These are phyloP conservation scores for Boeremia exigua DNA, from an alignment of 2,329 filamentous ascomycete genomes.

Conservation along the genomic window DNA sequence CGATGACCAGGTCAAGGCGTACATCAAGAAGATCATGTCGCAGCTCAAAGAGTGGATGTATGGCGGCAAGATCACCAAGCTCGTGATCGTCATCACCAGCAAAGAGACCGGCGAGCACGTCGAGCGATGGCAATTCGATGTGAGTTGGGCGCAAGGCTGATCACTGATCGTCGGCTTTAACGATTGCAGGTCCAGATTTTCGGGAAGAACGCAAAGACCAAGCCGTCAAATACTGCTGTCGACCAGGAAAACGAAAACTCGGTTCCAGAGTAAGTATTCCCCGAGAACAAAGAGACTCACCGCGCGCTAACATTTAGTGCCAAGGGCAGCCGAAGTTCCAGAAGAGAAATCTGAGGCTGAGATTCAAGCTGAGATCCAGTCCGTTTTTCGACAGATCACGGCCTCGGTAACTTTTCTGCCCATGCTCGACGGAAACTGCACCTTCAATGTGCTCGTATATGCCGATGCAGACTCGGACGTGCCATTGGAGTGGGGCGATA, in stretches of 20 bases:
- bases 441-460: slow-evolving; percentile 98
- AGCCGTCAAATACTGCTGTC: slow-evolving; percentile 56
- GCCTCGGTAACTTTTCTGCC: slow-evolving; percentile 96
- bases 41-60: slow-evolving; percentile 99
- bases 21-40: slow-evolving; percentile 99
- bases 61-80: slow-evolving; percentile 93
- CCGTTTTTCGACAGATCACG: slow-evolving; percentile 97
- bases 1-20: slow-evolving; percentile 97
- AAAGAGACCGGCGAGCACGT: slow-evolving; percentile 97
- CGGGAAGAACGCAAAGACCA: slow-evolving; percentile 58
- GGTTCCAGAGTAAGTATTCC: slow-evolving; percentile 56
- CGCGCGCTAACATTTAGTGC: slow-evolving; percentile 27
- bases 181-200: slow-evolving; percentile 63
- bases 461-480: slow-evolving; percentile 96
- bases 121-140: slow-evolving; percentile 98
- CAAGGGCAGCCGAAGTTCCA: slow-evolving; percentile 37
- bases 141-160: slow-evolving; percentile 50
- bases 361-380: slow-evolving; percentile 94
- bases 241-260: slow-evolving; percentile 85
- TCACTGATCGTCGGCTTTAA: slow-evolving; percentile 37
- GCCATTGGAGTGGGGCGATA: slow-evolving; percentile 97
- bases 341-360: slow-evolving; percentile 87
- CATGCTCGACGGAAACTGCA: slow-evolving; percentile 92
- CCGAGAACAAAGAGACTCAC: background rate
- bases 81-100: slow-evolving; percentile 94